phyloP scores from a whole-genome alignment of 306 rosid genomes.

The Prinsepia uniflora region DNA sequence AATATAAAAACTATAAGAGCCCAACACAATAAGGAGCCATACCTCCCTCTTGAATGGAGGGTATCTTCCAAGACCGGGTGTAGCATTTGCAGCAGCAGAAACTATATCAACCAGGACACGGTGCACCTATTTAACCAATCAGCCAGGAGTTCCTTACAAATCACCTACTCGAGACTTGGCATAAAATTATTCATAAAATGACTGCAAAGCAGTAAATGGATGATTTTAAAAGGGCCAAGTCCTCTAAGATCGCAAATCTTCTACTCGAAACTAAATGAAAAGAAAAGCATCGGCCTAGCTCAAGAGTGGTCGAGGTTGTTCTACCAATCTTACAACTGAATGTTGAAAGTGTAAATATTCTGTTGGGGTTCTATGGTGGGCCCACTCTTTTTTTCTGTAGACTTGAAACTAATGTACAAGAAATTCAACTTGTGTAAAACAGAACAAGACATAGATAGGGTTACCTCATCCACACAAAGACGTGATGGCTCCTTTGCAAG shows the following conservation, averaged over 20 bases:
- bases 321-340: too few relatives aligned
- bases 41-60: conserved; percentile 99
- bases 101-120: conserved; percentile 87
- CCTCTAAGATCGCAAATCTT: not conserved
- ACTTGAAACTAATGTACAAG: conserved; percentile 1
- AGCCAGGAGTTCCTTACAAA: conserved; percentile 21
- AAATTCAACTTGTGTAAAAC: not conserved
- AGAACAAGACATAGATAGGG: conserved; percentile 10
- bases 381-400: not conserved
- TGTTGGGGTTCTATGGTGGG: too few relatives aligned
- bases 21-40: conserved; percentile 17
- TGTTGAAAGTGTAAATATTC: too few relatives aligned
- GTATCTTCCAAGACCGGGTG: conserved; percentile 97
- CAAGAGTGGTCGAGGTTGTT: too few relatives aligned
- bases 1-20: not conserved
- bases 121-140: conserved; percentile 58
- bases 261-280: too few relatives aligned
- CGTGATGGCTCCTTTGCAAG: conserved; percentile 98
- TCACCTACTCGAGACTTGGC: conserved; percentile 4
- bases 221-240: not conserved
- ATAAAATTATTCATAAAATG: not conserved
- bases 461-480: conserved; percentile 98
- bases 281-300: too few relatives aligned
- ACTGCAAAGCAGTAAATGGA: not conserved
- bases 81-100: conserved; percentile 83